A percentile compares a stretch with the other conserved stretches of the same genome.
Evolutionary conservation across 2,329 filamentous ascomycete genomes (phyloP).

Genomic region (Fusarium buharicum): DNA sequence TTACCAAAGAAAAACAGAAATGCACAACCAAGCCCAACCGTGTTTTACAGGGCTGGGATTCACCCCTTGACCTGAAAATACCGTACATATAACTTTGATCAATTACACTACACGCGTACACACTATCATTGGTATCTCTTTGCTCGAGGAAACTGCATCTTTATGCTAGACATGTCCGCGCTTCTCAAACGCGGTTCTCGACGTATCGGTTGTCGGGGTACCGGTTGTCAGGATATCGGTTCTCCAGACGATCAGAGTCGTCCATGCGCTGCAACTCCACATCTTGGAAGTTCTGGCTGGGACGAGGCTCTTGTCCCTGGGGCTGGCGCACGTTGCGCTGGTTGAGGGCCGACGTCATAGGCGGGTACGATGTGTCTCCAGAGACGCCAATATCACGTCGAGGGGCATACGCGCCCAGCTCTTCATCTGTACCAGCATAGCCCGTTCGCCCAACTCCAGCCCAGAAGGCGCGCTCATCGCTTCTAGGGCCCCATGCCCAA

Average conservation of each 20-base stretch:
- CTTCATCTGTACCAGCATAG: constrained; percentile 59
- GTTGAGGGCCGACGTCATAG: constrained; percentile 37
- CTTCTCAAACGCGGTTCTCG: constrained; percentile 12
- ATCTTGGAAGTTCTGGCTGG: constrained; percentile 45
- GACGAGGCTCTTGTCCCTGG: constrained; percentile 20
- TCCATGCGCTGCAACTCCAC: constrained; percentile 48
- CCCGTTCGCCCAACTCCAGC: constrained; percentile 73
- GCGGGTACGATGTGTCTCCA: constrained; percentile 43
- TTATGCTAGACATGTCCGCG: background rate
- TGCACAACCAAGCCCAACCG: constrained; percentile 4
- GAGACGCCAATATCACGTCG: constrained; percentile 43
- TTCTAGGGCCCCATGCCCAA: constrained; percentile 89
- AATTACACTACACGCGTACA: constrained; percentile 24
- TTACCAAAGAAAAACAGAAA: constrained; percentile 11
- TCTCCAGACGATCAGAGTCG: constrained; percentile 25
- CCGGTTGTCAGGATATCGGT: constrained; percentile 22
- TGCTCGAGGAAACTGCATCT: background rate
- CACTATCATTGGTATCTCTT: background rate
- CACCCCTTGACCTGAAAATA: constrained; percentile 4
- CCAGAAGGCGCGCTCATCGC: constrained; percentile 78
- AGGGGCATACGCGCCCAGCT: constrained; percentile 26
- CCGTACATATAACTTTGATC: constrained; percentile 11
- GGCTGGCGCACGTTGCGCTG: constrained; percentile 36
- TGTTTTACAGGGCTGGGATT: background rate
- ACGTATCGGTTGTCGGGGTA: background rate